These are phyloP conservation scores for Coemansia sp. DNA, from an alignment of 192 early-diverging fungal genomes.

Conservation along the genomic window DNA sequence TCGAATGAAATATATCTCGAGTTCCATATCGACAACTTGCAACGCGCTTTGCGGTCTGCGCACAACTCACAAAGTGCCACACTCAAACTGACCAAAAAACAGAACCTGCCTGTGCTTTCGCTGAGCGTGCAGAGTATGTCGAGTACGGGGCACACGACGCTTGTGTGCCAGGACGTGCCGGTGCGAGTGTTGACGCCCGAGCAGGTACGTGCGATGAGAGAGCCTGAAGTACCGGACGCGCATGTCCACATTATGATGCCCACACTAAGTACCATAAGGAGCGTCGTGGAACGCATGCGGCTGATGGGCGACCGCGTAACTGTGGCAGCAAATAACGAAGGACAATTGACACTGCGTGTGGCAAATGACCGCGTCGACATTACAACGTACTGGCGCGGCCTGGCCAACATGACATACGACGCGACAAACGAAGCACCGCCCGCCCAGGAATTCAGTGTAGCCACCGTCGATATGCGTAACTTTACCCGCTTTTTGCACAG, in stretches of 20 bases:
- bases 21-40: slow-evolving; percentile 64
- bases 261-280: slow-evolving; percentile 61
- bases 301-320: slow-evolving; percentile 59
- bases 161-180: slow-evolving; percentile 62
- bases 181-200: slow-evolving; percentile 56
- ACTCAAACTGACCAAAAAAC: slow-evolving; percentile 64
- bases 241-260: slow-evolving; percentile 81
- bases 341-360: slow-evolving; percentile 62
- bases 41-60: slow-evolving; percentile 62
- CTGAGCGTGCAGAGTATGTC: slow-evolving; percentile 40
- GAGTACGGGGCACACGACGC: slow-evolving; percentile 20
- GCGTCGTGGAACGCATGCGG: slow-evolving; percentile 68
- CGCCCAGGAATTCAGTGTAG: slow-evolving; percentile 61
- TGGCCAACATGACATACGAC: slow-evolving; percentile 63
- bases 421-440: slow-evolving; percentile 22
- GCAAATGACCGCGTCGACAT: slow-evolving; percentile 61
- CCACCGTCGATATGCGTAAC: slow-evolving; percentile 67
- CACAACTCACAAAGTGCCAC: slow-evolving; percentile 57
- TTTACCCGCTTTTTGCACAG: slow-evolving; percentile 77
- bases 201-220: slow-evolving; percentile 58
- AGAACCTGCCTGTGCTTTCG: slow-evolving; percentile 26
- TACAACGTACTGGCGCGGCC: slow-evolving; percentile 60
- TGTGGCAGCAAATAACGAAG: slow-evolving; percentile 69
- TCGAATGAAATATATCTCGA: slow-evolving; percentile 75
- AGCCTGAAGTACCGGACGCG: slow-evolving; percentile 60